phyloP scores from a whole-genome alignment of 768 basidiomycete species.

The Sporobolomyces pararoseus region DNA sequence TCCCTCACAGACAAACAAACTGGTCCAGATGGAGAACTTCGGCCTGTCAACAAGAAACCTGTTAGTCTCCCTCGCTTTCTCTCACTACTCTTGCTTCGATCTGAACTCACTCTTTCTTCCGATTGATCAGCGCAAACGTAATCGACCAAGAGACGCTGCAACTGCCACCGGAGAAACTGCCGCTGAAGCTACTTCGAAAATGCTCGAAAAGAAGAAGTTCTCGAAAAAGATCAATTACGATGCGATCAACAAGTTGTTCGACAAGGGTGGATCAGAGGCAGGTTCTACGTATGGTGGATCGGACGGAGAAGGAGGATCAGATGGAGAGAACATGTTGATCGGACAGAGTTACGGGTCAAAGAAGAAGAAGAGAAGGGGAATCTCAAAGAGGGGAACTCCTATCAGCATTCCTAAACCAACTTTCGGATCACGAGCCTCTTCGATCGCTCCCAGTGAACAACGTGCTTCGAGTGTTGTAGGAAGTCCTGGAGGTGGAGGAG shows the following conservation, averaged over 20 bases:
- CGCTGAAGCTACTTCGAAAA: constrained; percentile 69
- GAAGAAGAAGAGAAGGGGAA: not conserved
- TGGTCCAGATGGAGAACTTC: constrained; percentile 45
- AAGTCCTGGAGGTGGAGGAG: not conserved
- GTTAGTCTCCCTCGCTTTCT: constrained; percentile 7
- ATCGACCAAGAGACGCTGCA: constrained; percentile 67
- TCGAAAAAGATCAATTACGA: constrained; percentile 93
- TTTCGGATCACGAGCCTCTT: constrained; percentile 19
- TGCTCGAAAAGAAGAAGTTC: constrained; percentile 77
- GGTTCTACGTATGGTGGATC: constrained; percentile 14
- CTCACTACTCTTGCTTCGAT: not conserved
- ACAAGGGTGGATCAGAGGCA: constrained; percentile 30
- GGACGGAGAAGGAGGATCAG: constrained; percentile 13
- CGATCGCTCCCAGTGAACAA: constrained; percentile 20
- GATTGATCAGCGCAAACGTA: constrained; percentile 42
- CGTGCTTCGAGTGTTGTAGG: not conserved
- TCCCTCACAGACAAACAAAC: constrained; percentile 61
- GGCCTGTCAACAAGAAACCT: constrained; percentile 11
- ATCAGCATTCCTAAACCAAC: constrained; percentile 34
- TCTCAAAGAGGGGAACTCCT: constrained; percentile 11
- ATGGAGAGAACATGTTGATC: constrained; percentile 26
- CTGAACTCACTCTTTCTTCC: not conserved
- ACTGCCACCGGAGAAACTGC: constrained; percentile 67
- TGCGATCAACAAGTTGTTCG: constrained; percentile 73
- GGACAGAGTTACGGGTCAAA: constrained; percentile 22